Base-by-base conservation (phyloP, 768 basidiomycete species). In the Tubosaeta brunneosetosa region DNA sequence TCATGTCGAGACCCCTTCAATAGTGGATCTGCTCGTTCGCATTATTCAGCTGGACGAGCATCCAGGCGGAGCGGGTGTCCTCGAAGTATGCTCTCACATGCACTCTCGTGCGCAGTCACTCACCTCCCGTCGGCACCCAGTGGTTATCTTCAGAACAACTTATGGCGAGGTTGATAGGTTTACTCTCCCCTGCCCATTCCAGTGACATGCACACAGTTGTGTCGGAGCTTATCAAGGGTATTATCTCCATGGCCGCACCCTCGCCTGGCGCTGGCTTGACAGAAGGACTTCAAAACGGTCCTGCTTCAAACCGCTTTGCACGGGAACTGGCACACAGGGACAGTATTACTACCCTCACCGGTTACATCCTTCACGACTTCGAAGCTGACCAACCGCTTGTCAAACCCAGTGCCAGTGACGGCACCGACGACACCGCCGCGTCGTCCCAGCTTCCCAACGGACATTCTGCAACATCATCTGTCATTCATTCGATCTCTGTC, bases 201-300 rank as follows among this genome's bases (percentile, higher is more conserved):
- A 74, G 83, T 33, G 85, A 91, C 52, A 81, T 88, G 50, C 97
- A 98, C 69, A 77, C 82, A 8, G 85, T 92, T 52, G 90, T 92
- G 31, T 80, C 92, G 0, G 97, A 99, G 52, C 77, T 97, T 50
- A 83, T 98, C 63, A 95, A 95, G 67, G 87, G 87, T 46, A 93
- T 98, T 57, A 94, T 99, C 57, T 88, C 91, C 34, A 87, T 97
- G 78, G 91, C 93, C 33, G 86, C 93, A 1, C 91, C 91, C 6
- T 88, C 92, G 0, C 88, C 90, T 3, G 85, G 81, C 4, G 83
- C 83, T 50, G 89, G 77, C 51, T 77, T 92, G 59, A 79, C 85
- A 41, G 81, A 86, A 62, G 81, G 82, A 44, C 71, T 86, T 43
- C 78, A 86, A 69, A 82, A 82, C 49, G 85, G 82, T 2, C 81